These are phyloP conservation scores for Apiospora sp. DNA, from an alignment of 2,329 filamentous ascomycete species.

Conservation along the genomic window DNA sequence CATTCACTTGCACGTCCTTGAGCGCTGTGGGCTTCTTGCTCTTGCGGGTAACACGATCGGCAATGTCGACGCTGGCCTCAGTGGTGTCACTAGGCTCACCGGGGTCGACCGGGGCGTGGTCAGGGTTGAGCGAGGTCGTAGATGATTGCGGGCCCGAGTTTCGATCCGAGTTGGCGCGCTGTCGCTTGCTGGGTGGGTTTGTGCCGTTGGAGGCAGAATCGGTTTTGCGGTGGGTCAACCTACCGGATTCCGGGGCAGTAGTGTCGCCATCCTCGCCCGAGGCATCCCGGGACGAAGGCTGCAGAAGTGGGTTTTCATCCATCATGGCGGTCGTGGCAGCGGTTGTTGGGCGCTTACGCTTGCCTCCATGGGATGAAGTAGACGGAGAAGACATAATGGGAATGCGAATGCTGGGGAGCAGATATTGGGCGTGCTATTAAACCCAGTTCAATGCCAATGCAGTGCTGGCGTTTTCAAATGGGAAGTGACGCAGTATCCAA, in stretches of 20 bases:
- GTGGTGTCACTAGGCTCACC: constrained; percentile 76
- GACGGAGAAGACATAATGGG: constrained; percentile 67
- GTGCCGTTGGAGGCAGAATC: constrained; percentile 49
- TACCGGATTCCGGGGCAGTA: constrained; percentile 67
- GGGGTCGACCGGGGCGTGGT: constrained; percentile 55
- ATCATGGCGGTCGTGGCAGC: constrained; percentile 56
- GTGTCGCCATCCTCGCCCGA: constrained; percentile 84
- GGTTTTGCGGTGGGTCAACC: constrained; percentile 65
- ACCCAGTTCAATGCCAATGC: background rate
- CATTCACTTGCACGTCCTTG: constrained; percentile 45
- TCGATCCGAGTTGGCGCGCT: constrained; percentile 71
- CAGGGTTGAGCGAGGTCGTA: background rate
- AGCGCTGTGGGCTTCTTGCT: constrained; percentile 55
- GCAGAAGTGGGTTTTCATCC: constrained; percentile 66
- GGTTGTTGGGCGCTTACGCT: constrained; percentile 80
- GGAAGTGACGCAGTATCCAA: constrained; percentile 15
- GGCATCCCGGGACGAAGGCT: constrained; percentile 81
- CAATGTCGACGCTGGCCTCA: constrained; percentile 72
- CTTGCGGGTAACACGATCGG: constrained; percentile 65
- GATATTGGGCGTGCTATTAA: background rate
- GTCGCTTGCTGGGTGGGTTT: constrained; percentile 75
- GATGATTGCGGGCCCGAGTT: constrained; percentile 47
- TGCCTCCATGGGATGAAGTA: constrained; percentile 63
- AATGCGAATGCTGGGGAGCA: background rate
- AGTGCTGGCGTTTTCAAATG: background rate